Evolutionary conservation across 345 rosid genomes (phyloP).

Genomic region (Aegle marmelos): DNA sequence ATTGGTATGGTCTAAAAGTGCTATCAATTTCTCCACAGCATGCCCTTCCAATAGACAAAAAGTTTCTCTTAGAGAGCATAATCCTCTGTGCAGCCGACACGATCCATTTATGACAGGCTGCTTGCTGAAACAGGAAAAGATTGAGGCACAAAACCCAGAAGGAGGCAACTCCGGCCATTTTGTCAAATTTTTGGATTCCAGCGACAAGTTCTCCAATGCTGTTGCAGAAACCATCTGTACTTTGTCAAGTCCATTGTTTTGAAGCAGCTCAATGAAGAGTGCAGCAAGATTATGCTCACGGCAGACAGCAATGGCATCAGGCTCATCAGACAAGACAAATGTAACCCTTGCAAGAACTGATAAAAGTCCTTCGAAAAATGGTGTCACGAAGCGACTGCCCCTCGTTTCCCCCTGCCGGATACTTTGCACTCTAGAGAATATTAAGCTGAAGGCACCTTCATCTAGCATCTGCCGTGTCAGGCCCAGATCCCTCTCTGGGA

Average conservation of each 20-base stretch:
- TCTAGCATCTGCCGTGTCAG: slow-evolving; percentile 83
- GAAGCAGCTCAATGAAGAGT: slow-evolving; percentile 71
- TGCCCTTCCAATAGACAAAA: slow-evolving; percentile 92
- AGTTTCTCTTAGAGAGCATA: slow-evolving; percentile 69
- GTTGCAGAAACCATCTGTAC: slow-evolving; percentile 80
- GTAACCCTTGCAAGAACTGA: slow-evolving; percentile 74
- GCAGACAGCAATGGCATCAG: slow-evolving; percentile 59
- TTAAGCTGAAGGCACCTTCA: slow-evolving; percentile 65
- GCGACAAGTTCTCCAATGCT: slow-evolving; percentile 88
- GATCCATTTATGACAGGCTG: slow-evolving; percentile 64
- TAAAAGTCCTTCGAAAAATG: slow-evolving; percentile 79
- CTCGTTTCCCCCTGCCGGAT: slow-evolving; percentile 73
- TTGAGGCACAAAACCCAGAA: slow-evolving; percentile 47
- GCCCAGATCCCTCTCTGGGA: slow-evolving; percentile 91
- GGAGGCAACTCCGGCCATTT: slow-evolving; percentile 71
- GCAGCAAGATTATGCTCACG: slow-evolving; percentile 61
- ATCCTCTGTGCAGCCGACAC: slow-evolving; percentile 78
- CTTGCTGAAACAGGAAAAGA: slow-evolving; percentile 72
- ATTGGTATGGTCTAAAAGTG: slow-evolving; percentile 82
- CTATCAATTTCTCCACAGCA: slow-evolving; percentile 78
- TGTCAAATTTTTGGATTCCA: slow-evolving; percentile 72
- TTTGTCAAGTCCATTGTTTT: slow-evolving; percentile 63
- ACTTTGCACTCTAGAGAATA: slow-evolving; percentile 47
- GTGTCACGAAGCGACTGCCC: slow-evolving; percentile 70
- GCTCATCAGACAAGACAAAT: slow-evolving; percentile 67